These are phyloP conservation scores for Andrographis paniculata DNA, from an alignment of 305 asterid species.

Conservation along the genomic window DNA sequence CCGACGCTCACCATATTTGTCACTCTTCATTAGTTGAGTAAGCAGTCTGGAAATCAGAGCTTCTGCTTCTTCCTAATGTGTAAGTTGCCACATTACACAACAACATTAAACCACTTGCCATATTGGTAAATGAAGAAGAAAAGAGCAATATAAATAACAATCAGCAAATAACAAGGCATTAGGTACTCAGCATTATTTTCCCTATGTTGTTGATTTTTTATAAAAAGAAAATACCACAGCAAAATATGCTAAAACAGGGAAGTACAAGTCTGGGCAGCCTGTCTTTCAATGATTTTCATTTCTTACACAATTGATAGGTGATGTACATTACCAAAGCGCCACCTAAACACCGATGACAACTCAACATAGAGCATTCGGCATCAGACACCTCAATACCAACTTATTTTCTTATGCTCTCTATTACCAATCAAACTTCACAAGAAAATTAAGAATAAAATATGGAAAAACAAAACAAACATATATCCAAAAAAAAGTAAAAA, in stretches of 20 bases:
- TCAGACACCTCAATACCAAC: background rate
- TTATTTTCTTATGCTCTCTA: background rate
- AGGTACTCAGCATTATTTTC: no score
- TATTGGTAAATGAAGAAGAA: constrained; percentile 4
- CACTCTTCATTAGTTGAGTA: constrained; percentile 87
- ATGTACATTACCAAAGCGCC: background rate
- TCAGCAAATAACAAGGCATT: background rate
- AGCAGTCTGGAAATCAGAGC: constrained; percentile 77
- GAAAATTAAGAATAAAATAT: background rate
- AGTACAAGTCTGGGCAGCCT: no score
- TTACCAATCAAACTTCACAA: background rate
- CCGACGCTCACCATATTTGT: constrained; percentile 98
- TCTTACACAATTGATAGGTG: background rate
- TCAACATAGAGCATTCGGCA: background rate
- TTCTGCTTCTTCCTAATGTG: constrained; percentile 79
- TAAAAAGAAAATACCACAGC: no score
- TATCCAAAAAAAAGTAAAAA: background rate
- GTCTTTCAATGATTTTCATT: no score
- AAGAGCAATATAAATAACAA: constrained; percentile 1
- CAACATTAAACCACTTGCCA: constrained; percentile 5
- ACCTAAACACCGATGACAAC: background rate
- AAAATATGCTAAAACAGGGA: no score
- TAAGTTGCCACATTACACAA: constrained; percentile 10
- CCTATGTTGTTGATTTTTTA: no score
- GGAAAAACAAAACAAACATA: background rate